These are phyloP conservation scores for Claviceps sp. DNA, from an alignment of 2,329 filamentous ascomycete genomes.

Conservation along the genomic window DNA sequence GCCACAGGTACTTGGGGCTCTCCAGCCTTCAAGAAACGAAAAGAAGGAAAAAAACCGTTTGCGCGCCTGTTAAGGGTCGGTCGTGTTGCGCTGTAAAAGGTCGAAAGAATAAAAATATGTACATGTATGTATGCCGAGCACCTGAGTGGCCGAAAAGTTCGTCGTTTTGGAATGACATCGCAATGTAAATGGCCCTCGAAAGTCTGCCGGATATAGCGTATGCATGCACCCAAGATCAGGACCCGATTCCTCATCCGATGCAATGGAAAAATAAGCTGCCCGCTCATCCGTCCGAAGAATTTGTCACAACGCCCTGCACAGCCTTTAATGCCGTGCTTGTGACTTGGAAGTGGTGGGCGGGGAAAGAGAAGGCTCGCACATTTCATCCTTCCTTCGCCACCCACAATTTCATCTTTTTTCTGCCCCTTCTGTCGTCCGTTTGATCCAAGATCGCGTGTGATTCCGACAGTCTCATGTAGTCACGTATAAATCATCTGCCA, in stretches of 20 bases:
- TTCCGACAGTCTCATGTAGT: neutral
- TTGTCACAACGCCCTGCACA: conserved; percentile 1
- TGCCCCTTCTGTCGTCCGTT: conserved; percentile 1
- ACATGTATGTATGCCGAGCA: conserved; percentile 4
- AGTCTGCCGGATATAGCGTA: conserved; percentile 5
- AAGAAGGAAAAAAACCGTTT: neutral
- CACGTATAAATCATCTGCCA: neutral
- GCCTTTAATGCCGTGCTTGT: conserved; percentile 3
- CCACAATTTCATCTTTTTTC: neutral
- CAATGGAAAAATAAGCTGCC: conserved; percentile 17
- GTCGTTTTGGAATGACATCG: conserved; percentile 3
- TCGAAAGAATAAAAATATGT: neutral
- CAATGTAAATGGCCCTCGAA: conserved; percentile 1
- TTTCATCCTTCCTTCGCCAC: neutral
- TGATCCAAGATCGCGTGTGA: neutral
- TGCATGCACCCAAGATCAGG: conserved; percentile 19
- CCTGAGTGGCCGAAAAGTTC: neutral
- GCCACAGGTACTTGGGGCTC: neutral
- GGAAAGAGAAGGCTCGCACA: neutral
- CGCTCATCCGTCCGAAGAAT: conserved; percentile 7
- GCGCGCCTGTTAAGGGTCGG: conserved; percentile 2
- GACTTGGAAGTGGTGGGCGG: neutral
- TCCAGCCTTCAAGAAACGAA: neutral
- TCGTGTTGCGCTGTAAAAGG: conserved; percentile 2
- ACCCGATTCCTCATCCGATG: conserved; percentile 26